These are phyloP conservation scores for Gastrolobium villosum DNA, from an alignment of 306 rosid species.

Conservation along the genomic window DNA sequence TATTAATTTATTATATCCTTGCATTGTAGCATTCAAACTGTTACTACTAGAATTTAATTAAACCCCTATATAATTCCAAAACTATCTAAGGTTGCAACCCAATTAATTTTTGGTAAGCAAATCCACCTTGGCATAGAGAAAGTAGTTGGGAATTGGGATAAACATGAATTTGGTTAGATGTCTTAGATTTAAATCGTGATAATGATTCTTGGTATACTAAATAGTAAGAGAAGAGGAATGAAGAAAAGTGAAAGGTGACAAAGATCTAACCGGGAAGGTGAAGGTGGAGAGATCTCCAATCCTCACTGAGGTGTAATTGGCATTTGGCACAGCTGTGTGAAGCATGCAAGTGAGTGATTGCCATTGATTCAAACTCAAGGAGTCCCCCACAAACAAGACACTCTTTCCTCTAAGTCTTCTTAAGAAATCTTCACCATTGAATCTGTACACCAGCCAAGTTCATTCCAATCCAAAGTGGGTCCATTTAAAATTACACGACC, in stretches of 20 bases:
- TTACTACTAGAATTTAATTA: no score
- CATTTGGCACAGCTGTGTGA: conserved; percentile 52
- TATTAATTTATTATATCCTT: no score
- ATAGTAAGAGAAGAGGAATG: background rate
- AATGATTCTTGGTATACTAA: background rate
- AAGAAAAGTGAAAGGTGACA: background rate
- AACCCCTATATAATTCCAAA: no score
- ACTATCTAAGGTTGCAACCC: no score
- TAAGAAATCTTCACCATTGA: conserved; percentile 62
- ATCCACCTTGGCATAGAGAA: no score
- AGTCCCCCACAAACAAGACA: conserved; percentile 71
- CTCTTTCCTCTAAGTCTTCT: conserved; percentile 58
- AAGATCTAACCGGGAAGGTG: conserved; percentile 58
- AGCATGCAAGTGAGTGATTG: conserved; percentile 74
- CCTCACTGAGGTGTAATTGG: conserved; percentile 43
- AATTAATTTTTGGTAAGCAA: no score
- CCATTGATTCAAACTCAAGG: conserved; percentile 78
- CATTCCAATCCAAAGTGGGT: conserved; percentile 15
- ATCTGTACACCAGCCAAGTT: conserved; percentile 44
- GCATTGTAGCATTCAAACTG: no score
- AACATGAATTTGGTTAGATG: background rate
- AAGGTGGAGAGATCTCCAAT: conserved; percentile 53
- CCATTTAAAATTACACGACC: background rate
- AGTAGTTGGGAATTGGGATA: background rate
- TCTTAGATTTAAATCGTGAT: background rate